A percentile compares a stretch with the other conserved stretches of the same genome.
These are phyloP conservation scores for Pulveroboletus ravenelii DNA, from an alignment of 768 basidiomycete genomes.

Conservation along the genomic window DNA sequence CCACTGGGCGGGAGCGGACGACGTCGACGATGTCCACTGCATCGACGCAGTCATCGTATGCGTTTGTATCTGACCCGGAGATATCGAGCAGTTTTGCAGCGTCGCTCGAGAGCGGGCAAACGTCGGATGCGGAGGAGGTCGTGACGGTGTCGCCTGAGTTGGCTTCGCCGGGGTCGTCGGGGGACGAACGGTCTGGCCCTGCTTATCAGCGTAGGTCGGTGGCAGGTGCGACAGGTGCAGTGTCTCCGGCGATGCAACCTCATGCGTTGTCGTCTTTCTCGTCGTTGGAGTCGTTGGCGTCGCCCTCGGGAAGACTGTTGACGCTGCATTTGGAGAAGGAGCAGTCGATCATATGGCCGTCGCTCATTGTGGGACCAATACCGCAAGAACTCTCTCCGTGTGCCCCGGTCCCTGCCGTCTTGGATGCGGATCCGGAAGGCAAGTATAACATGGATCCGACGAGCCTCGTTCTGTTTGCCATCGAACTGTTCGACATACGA, in stretches of 20 bases:
- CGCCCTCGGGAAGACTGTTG: constrained; percentile 59
- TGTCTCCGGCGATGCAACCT: constrained; percentile 52
- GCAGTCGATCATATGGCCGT: constrained; percentile 78
- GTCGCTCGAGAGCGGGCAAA: constrained; percentile 68
- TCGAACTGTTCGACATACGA: constrained; percentile 71
- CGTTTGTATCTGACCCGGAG: constrained; percentile 78
- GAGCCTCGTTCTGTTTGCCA: constrained; percentile 64
- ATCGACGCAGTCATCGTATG: constrained; percentile 77
- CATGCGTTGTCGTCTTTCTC: constrained; percentile 68
- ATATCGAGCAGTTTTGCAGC: constrained; percentile 83
- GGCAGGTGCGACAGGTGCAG: constrained; percentile 45
- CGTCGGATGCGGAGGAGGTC: constrained; percentile 68
- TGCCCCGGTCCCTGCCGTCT: constrained; percentile 47
- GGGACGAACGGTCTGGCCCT: constrained; percentile 41
- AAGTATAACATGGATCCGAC: constrained; percentile 86
- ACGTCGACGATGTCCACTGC: constrained; percentile 70
- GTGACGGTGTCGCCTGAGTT: constrained; percentile 50
- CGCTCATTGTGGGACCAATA: constrained; percentile 68
- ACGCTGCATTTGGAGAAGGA: constrained; percentile 81
- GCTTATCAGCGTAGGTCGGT: constrained; percentile 15
- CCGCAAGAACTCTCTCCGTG: constrained; percentile 56
- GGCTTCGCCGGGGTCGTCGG: constrained; percentile 60
- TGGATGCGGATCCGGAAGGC: constrained; percentile 47
- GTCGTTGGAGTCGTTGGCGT: constrained; percentile 68
- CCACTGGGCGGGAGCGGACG: constrained; percentile 64